Base-by-base conservation (phyloP, 495 filamentous ascomycete genomes). In the Penicillium nucicola region DNA sequence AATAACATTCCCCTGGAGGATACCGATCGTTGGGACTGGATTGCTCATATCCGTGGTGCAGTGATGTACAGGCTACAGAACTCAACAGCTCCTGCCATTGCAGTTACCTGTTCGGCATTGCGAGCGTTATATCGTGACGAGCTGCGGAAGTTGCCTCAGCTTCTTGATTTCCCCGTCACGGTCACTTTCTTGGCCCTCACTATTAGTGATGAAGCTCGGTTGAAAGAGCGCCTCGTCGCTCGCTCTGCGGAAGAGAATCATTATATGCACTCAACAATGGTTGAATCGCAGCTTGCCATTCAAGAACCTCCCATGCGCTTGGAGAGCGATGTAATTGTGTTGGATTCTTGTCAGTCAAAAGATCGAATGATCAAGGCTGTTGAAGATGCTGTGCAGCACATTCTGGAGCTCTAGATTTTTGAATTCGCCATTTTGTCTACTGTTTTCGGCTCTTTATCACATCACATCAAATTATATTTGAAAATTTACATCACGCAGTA, bases 221-320 rank as follows among this genome's bases (percentile, higher is more conserved):
- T 62, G 17, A 54, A 54, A 23, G 46, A 50, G 2, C 37, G 62
- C 1, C 12, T 62, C 34, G 30, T 45, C 10, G 23, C 34, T 0
- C 50, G 55, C 1, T 48, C 55, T 0, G 51, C 45, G 17, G 42
- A 15, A 13, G 62, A 65, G 39, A 42, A 41, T 1, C 62, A 65
- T 48, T 65, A 65, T 25, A 65, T 65, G 62, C 47, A 45, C 14
- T 51, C 45, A 4, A 20, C 17, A 2, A 61, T 65, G 62, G 58
- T 61, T 14, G 62, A 61, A 4, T 62, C 62, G 17, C 62, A 65
- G 33, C 41, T 65, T 33, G 45, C 57, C 15, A 14, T 53, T 4
- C 25, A 62, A 41, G 62, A 65, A 34, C 20, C 35, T 12, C 58
- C 58, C 0, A 34, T 18, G 8, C 46, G 31, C 30, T 18, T 38